A percentile compares a stretch with the other conserved stretches of the same genome.
Evolutionary conservation across 2,329 filamentous ascomycete genomes (phyloP).

Genomic region (Elsinoe arachidis): DNA sequence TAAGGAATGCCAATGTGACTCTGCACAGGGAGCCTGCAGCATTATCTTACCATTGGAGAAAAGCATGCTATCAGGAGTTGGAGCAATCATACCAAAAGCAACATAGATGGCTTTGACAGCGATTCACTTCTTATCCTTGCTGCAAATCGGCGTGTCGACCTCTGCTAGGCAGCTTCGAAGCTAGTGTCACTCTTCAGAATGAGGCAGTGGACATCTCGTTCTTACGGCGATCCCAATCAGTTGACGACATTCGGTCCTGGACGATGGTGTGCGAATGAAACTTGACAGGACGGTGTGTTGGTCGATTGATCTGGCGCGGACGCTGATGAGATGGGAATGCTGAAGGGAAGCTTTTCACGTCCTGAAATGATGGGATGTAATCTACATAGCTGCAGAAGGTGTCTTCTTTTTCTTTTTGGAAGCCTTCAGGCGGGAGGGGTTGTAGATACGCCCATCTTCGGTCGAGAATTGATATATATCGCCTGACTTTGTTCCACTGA

Average conservation of each 20-base stretch:
- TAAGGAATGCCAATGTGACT: neutral
- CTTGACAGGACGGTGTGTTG: neutral
- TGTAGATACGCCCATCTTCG: neutral
- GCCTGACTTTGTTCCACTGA: neutral
- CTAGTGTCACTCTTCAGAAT: neutral
- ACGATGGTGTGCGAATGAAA: neutral
- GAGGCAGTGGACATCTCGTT: neutral
- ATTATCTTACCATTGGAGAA: neutral
- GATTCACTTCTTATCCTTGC: neutral
- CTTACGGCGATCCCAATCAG: neutral
- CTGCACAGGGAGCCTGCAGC: neutral
- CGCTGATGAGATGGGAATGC: neutral
- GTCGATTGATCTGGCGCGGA: neutral
- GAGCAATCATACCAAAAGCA: neutral
- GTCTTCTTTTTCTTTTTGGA: neutral
- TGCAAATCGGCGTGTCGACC: neutral
- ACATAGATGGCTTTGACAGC: neutral
- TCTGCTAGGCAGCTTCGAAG: neutral
- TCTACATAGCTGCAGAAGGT: neutral
- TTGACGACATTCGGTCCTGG: neutral
- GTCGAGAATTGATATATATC: neutral
- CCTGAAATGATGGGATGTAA: conserved; percentile 1
- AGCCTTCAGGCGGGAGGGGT: neutral
- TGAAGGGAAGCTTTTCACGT: neutral
- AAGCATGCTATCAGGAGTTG: neutral